Conservation (phyloP, 2,329 filamentous ascomycete genomes). For the Phaeosphaeriaceae sp. region DNA sequence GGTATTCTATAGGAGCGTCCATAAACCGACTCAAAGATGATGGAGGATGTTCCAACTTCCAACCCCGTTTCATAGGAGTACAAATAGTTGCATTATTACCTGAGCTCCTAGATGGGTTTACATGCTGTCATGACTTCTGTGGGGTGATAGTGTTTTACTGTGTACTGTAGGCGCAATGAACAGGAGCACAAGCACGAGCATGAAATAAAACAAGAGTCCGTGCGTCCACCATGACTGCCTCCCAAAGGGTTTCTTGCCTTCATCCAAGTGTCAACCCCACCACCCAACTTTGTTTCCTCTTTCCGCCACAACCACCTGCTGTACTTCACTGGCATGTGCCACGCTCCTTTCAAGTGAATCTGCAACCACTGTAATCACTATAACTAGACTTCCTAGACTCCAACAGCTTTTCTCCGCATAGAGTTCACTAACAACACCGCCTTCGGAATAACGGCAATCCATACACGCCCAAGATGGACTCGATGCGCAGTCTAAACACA, state of each 20-base stretch:
- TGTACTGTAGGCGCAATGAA: too few relatives aligned
- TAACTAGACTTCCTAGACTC: too few relatives aligned
- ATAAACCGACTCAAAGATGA: constrained; percentile 12
- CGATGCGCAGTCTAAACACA: constrained; percentile 51
- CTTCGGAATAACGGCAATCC: background rate
- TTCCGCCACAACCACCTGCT: background rate
- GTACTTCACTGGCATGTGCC: constrained; percentile 1
- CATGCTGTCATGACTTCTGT: background rate
- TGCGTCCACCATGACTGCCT: background rate
- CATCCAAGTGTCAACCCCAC: constrained; percentile 15
- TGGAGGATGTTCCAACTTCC: too few relatives aligned
- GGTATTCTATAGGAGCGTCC: constrained; percentile 30
- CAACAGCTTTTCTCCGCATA: too few relatives aligned
- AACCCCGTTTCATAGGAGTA: too few relatives aligned
- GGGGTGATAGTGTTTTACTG: background rate
- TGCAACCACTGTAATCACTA: too few relatives aligned
- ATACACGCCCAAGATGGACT: constrained; percentile 39
- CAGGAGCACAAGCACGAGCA: background rate
- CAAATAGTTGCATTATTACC: too few relatives aligned
- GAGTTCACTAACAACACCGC: constrained; percentile 2
- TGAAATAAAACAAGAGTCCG: background rate
- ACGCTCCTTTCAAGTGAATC: constrained; percentile 11
- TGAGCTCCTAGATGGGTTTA: background rate
- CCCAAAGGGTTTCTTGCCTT: constrained; percentile 1
- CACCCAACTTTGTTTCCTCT: constrained; percentile 2